phyloP scores from a whole-genome alignment of 768 basidiomycete species.

The Cyathus striatus region DNA sequence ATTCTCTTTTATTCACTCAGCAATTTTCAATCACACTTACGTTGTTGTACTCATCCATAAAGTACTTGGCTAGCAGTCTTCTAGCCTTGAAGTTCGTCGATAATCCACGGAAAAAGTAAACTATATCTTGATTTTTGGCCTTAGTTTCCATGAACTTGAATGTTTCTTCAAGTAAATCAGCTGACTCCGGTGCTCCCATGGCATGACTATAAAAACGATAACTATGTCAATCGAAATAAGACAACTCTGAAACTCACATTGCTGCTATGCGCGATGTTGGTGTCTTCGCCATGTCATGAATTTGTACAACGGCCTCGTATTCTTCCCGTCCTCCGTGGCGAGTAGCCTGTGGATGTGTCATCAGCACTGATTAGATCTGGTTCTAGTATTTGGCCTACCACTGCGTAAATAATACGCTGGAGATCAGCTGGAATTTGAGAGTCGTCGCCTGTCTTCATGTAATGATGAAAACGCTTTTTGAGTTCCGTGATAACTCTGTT shows the following conservation, averaged over 20 bases:
- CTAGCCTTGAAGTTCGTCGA: slow-evolving; percentile 50
- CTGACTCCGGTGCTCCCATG: slow-evolving; percentile 56
- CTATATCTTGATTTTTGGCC: slow-evolving; percentile 55
- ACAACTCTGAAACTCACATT: slow-evolving; percentile 39
- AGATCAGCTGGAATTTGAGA: slow-evolving; percentile 80
- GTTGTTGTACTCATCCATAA: slow-evolving; percentile 62
- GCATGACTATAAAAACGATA: slow-evolving; percentile 44
- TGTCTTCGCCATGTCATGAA: slow-evolving; percentile 70
- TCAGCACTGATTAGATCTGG: not conserved
- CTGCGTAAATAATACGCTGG: slow-evolving; percentile 46
- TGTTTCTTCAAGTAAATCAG: slow-evolving; percentile 53
- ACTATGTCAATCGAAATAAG: slow-evolving; percentile 7
- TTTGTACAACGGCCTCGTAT: slow-evolving; percentile 63
- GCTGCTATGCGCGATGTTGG: slow-evolving; percentile 69
- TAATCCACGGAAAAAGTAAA: slow-evolving; percentile 60
- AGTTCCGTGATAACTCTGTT: slow-evolving; percentile 73
- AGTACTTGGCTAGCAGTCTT: slow-evolving; percentile 50
- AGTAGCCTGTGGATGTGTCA: slow-evolving; percentile 45
- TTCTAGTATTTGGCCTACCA: slow-evolving; percentile 30
- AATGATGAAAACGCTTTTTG: slow-evolving; percentile 62
- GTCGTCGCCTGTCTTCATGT: slow-evolving; percentile 68
- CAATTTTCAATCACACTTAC: slow-evolving; percentile 33
- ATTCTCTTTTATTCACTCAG: not conserved
- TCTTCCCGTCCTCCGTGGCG: slow-evolving; percentile 69
- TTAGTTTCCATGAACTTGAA: slow-evolving; percentile 53